Evolutionary conservation across 495 filamentous ascomycete species (phyloP).

Genomic region (Sordaria brevicollis): DNA sequence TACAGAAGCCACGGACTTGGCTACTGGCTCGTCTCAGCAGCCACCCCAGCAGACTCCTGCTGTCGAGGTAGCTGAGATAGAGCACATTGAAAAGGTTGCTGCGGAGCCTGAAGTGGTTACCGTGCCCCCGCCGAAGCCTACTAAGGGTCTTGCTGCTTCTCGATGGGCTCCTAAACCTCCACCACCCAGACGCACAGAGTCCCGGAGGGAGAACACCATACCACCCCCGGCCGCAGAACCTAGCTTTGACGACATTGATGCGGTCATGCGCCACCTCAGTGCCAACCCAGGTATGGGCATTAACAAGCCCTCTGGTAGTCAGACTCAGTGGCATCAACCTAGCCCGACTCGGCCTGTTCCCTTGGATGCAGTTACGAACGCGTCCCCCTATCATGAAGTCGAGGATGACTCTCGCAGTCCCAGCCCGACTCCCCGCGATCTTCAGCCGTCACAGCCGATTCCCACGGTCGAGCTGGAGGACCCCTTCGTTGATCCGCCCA

Average conservation of each 20-base stretch:
- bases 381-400: conserved; percentile 44
- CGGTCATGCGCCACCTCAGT: conserved; percentile 74
- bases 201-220: not conserved
- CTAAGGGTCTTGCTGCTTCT: conserved; percentile 24
- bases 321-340: conserved; percentile 32
- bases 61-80: conserved; percentile 1
- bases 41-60: conserved; percentile 18
- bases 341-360: conserved; percentile 28
- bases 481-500: conserved; percentile 34
- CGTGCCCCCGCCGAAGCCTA: conserved; percentile 4
- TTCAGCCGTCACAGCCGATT: conserved; percentile 20
- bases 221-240: conserved; percentile 27
- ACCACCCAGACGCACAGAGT: not conserved
- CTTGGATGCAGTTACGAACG: conserved; percentile 28
- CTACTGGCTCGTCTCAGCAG: conserved; percentile 23
- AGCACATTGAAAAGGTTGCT: conserved; percentile 8
- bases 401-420: conserved; percentile 60
- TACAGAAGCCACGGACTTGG: conserved; percentile 29
- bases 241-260: conserved; percentile 73
- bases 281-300: conserved; percentile 61
- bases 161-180: conserved; percentile 17
- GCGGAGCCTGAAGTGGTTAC: not conserved
- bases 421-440: conserved; percentile 60
- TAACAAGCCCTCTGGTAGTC: conserved; percentile 44
- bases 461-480: conserved; percentile 35